Evolutionary conservation across 768 basidiomycete genomes (phyloP).

Genomic region (Nevesoporus exiguus): DNA sequence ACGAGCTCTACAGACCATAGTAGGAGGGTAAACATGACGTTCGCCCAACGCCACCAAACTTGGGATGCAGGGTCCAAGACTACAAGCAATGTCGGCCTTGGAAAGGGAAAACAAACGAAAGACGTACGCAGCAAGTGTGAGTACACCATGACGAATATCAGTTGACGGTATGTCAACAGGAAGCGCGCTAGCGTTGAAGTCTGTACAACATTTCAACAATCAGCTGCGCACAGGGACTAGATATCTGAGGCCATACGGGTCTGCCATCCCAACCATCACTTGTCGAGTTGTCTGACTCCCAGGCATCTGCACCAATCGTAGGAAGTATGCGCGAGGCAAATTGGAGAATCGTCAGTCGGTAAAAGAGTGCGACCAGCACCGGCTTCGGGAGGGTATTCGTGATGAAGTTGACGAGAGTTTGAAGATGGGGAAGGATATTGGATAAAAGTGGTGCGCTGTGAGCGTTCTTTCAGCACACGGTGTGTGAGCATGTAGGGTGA

Average conservation of each 20-base stretch:
- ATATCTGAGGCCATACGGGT: conserved; percentile 46
- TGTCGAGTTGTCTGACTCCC: conserved; percentile 64
- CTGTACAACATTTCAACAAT: conserved; percentile 34
- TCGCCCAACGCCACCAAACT: conserved; percentile 92
- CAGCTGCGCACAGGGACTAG: conserved; percentile 3
- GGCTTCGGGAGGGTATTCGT: conserved; percentile 85
- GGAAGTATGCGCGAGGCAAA: conserved; percentile 80
- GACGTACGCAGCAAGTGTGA: conserved; percentile 78
- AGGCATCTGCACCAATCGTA: conserved; percentile 77
- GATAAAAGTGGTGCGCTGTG: conserved; percentile 68
- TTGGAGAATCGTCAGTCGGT: conserved; percentile 78
- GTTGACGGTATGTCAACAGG: conserved; percentile 77
- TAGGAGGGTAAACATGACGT: conserved; percentile 80
- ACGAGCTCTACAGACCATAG: conserved; percentile 82
- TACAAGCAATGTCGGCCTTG: conserved; percentile 27
- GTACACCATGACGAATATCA: conserved; percentile 83
- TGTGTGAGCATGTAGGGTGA: conserved; percentile 10
- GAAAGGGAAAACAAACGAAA: neutral
- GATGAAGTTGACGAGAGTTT: conserved; percentile 76
- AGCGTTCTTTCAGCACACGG: conserved; percentile 8
- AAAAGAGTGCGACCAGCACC: conserved; percentile 72
- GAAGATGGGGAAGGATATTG: conserved; percentile 78
- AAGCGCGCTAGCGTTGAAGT: conserved; percentile 74
- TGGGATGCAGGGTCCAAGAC: conserved; percentile 89
- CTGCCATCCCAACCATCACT: conserved; percentile 66